Evolutionary conservation across 2,329 filamentous ascomycete species (phyloP), one percentile per base, ranked within the genome.

Genomic region (Cytospora piceicola): DNA sequence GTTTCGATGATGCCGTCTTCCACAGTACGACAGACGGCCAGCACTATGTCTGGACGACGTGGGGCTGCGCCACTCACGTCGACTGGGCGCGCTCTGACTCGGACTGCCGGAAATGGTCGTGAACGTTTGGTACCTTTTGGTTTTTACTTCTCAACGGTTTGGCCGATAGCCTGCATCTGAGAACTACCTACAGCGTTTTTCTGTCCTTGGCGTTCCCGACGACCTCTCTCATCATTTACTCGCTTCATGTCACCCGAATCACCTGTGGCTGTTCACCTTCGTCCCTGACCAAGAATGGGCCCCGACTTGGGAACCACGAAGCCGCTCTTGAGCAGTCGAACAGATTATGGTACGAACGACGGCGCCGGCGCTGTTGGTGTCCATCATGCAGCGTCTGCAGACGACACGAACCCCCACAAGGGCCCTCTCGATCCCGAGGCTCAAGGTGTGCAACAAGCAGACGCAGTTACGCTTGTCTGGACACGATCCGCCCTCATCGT

Each of bases 401-500:
- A 20, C 29, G 61, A 39, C n/a, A 30, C 61, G 30, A 29, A 27
- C 39, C 30, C 54, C 3, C 7, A 5, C 17, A 36, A 36, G 8
- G 39, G 27, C 24, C 20, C 27, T 1, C 34, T 54, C 12, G 54
- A 55, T n/a, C 7, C 62, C 14, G 59, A 63, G 54, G 75, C 75
- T 12, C 81, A 83, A 71, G 82, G 82, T 73, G 80, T 84, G 27
- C 77, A 79, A 66, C 79, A 80, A 63, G 78, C 83, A 20, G 79
- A 83, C 70, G 82, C 81, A n/a, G 77, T 78, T 9, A 79, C 82
- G 34, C 79, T 78, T 51, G 79, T 80, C 46, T 82, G 80, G 80
- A 74, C 76, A 1, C 77, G 63, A 53, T 70, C 69, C 32, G 73
- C 81, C 58, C 73, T 83, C 17, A 74, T 79, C 20, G 24, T 75